Evolutionary conservation across 2,329 filamentous ascomycete species (phyloP), one percentile per base, ranked within the genome.

Genomic region (Fonsecaea multimorphosa): DNA sequence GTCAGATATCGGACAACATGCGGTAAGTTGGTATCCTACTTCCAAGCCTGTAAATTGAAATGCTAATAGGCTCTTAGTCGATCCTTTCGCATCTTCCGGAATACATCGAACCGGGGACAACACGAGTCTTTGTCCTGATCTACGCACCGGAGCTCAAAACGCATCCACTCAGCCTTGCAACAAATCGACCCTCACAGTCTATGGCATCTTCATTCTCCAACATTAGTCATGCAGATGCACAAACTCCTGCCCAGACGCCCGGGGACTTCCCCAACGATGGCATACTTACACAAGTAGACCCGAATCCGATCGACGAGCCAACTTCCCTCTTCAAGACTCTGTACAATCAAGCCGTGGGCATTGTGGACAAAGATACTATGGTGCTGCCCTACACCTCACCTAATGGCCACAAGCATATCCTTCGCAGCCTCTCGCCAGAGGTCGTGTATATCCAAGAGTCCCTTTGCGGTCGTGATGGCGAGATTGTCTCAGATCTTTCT

Each of bases 401-500:
- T n/a, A 89, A 87, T 31, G 93, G 93, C 53, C 91, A 95, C 75
- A 86, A 92, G 3, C 91, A 96, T 75, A 92, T 97, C 72, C 85
- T 97, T 31, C 90, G 92, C 58, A 92, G 97, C 76, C 83, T 98
- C 6, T 87, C 89, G 40, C 94, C 94, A 0, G 91, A 96, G 65
- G 83, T 94, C 29, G 87, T 97, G 36, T 98, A 98, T 75, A 84
- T 97, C 11, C 91, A 96, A 74, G 92, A 95, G 74, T 92, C 91
- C 2, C 85, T 97, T 29, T 86, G 90, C 52, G 94, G 94, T 6
- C 81, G 86, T 1, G 85, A 90, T 44, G 94, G 94, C 31, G 86
- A 87, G 66, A 83, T 88, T 31, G 87, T 97, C 29, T 88, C 87
- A 22, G 90, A 91, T 62, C 77, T 89, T 61, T 82, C 83, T 32